Evolutionary conservation across 257 asterid genomes (phyloP).

Genomic region (Salvia splendens): DNA sequence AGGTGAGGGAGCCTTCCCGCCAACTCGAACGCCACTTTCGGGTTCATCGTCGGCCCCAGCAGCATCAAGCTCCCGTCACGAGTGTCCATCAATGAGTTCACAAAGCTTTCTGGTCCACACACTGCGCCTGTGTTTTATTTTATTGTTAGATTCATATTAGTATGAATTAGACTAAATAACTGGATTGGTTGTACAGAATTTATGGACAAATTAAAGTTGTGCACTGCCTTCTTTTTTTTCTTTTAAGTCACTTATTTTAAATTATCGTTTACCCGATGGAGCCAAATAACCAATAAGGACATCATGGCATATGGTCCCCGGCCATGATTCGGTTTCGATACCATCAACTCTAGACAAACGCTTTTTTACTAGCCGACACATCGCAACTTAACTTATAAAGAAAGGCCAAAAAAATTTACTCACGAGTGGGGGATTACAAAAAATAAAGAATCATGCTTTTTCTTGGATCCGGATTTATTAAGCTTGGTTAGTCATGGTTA

Average conservation of each 20-base stretch:
- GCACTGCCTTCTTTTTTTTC: not conserved
- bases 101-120: constrained; percentile 83
- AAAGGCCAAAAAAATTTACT: not conserved
- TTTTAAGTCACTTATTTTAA: not conserved
- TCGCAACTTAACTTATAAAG: not conserved
- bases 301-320: constrained; percentile 18
- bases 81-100: constrained; percentile 94
- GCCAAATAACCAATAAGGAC: constrained; percentile 8
- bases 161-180: too few relatives aligned
- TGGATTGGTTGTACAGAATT: not conserved
- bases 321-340: constrained; percentile 17
- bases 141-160: too few relatives aligned
- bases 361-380: constrained; percentile 19
- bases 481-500: not conserved
- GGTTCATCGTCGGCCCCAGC: constrained; percentile 93
- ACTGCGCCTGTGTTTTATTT: constrained; percentile 59
- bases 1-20: constrained; percentile 82
- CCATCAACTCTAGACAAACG: not conserved
- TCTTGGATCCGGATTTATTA: not conserved
- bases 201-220: constrained; percentile 18
- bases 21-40: constrained; percentile 84
- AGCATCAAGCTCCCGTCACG: constrained; percentile 89
- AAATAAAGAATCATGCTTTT: not conserved
- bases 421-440: not conserved
- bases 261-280: constrained; percentile 11